phyloP scores from a whole-genome alignment of 148 eudicot genomes.

The Cornus suecica region DNA sequence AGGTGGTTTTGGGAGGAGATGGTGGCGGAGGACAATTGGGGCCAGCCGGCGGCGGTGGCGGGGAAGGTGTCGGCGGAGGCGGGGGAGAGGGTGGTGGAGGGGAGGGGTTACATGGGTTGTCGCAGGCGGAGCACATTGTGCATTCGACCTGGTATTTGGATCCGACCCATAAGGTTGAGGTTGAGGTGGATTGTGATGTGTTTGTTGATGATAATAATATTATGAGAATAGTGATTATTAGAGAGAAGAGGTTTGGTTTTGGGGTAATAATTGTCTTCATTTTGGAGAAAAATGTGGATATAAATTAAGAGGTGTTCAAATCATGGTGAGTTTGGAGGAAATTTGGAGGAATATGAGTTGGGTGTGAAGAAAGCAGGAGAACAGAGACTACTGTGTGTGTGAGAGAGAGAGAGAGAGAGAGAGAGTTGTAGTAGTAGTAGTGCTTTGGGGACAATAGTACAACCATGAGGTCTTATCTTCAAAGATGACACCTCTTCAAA shows the following conservation, averaged over 20 bases:
- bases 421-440: too few relatives aligned
- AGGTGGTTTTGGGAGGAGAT: conserved; percentile 9
- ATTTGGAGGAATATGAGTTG: not conserved
- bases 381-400: too few relatives aligned
- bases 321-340: not conserved
- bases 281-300: not conserved
- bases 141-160: conserved; percentile 61
- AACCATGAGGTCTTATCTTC: too few relatives aligned
- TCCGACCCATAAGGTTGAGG: conserved; percentile 35
- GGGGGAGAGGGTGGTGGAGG: conserved; percentile 28
- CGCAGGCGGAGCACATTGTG: conserved; percentile 58
- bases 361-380: too few relatives aligned
- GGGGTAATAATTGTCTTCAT: conserved; percentile 9
- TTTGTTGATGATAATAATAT: not conserved
- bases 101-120: conserved; percentile 23
- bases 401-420: too few relatives aligned
- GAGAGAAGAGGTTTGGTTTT: not conserved
- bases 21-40: conserved; percentile 44
- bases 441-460: too few relatives aligned
- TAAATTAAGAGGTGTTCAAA: not conserved
- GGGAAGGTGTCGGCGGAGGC: conserved; percentile 21
- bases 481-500: too few relatives aligned
- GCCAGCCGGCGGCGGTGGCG: conserved; percentile 17
- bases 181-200: conserved; percentile 1
- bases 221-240: not conserved